Percentiles rank a stretch among this genome's conserved stretches.
phyloP scores from a whole-genome alignment of 306 rosid genomes.

The Casuarina glauca region DNA sequence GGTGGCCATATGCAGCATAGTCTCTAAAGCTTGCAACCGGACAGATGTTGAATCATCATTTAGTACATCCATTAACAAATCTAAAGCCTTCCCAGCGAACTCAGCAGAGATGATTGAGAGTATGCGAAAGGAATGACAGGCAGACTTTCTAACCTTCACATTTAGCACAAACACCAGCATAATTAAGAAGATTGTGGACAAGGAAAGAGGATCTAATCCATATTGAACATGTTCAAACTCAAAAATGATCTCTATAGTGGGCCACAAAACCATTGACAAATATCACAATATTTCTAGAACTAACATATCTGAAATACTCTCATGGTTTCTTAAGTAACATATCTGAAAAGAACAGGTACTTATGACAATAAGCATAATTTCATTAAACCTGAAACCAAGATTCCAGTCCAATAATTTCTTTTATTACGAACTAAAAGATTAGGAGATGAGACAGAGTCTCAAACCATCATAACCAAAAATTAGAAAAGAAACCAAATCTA shows the following conservation, averaged over 20 bases:
- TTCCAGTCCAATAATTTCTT: background rate
- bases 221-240: slow-evolving; percentile 15
- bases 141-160: slow-evolving; percentile 77
- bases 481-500: too few relatives aligned
- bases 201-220: slow-evolving; percentile 8
- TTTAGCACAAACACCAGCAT: slow-evolving; percentile 26
- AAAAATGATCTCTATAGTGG: background rate
- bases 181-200: background rate
- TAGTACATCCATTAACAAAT: slow-evolving; percentile 63
- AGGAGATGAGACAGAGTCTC: background rate
- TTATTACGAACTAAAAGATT: background rate
- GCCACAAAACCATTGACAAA: background rate
- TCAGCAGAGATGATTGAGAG: slow-evolving; percentile 54
- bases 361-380: background rate
- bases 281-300: background rate
- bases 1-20: slow-evolving; percentile 70
- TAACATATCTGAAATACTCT: background rate
- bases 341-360: background rate
- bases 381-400: background rate
- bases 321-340: background rate
- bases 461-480: background rate
- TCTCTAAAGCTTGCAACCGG: slow-evolving; percentile 73
- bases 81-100: slow-evolving; percentile 69
- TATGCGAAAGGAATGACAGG: slow-evolving; percentile 55
- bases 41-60: slow-evolving; percentile 71